These are phyloP conservation scores for Metarhizium guizhouense DNA, from an alignment of 2,329 filamentous ascomycete genomes.

Conservation along the genomic window DNA sequence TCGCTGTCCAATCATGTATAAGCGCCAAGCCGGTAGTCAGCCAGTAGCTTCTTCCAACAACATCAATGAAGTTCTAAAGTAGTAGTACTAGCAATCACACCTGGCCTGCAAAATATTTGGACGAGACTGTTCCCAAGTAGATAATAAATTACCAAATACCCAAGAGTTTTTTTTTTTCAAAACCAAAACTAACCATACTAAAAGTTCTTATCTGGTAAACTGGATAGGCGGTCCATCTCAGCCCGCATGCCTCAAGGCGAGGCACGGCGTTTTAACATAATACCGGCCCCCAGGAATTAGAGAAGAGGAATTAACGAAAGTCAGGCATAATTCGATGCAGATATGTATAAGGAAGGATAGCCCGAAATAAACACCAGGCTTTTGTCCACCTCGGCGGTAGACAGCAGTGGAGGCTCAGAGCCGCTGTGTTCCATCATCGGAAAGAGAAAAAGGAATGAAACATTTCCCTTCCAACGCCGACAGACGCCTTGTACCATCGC, in stretches of 20 bases:
- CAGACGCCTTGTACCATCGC: neutral
- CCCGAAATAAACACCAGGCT: neutral
- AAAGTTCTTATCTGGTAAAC: neutral
- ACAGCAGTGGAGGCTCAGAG: neutral
- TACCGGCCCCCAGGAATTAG: neutral
- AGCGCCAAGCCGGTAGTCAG: too few relatives aligned
- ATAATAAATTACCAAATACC: neutral
- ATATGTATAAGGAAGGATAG: neutral
- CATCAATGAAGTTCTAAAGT: too few relatives aligned
- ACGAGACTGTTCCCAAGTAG: neutral
- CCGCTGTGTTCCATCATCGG: neutral
- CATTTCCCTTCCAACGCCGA: neutral
- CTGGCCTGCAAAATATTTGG: neutral
- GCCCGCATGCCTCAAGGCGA: neutral
- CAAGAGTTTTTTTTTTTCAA: neutral
- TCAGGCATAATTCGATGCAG: neutral
- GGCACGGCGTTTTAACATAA: neutral
- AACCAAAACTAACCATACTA: neutral
- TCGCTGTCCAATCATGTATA: too few relatives aligned
- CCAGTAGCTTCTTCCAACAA: too few relatives aligned
- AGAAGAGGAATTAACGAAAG: neutral
- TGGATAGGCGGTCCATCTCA: neutral
- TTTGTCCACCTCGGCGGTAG: neutral
- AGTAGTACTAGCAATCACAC: too few relatives aligned
- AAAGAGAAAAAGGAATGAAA: neutral